Conservation (phyloP, 805 yeast species). For the Grigorovia yakushimaensis region DNA sequence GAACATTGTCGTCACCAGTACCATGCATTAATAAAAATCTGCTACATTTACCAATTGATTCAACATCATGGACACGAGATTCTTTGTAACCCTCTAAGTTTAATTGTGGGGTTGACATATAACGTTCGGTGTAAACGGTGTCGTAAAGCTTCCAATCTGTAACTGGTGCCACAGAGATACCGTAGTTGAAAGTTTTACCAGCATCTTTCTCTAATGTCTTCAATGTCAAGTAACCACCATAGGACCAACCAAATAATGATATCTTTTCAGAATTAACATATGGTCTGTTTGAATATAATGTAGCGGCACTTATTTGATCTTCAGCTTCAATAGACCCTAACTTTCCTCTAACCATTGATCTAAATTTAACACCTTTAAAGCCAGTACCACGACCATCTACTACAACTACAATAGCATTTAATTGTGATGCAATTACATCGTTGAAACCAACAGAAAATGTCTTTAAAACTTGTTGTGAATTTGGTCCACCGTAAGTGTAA, state of each 20-base stretch:
- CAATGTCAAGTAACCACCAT: conserved; percentile 89
- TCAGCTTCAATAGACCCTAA: conserved; percentile 74
- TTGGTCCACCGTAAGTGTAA: conserved; percentile 93
- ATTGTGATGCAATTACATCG: conserved; percentile 63
- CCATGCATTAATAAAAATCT: conserved; percentile 91
- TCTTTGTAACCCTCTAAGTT: conserved; percentile 54
- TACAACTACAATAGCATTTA: conserved; percentile 79
- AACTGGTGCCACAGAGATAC: conserved; percentile 96
- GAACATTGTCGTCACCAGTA: conserved; percentile 95
- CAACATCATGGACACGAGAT: conserved; percentile 48
- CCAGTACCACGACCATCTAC: conserved; percentile 98
- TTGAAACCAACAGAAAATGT: conserved; percentile 56
- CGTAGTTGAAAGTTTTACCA: conserved; percentile 69
- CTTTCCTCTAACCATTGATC: conserved; percentile 70
- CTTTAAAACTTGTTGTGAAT: conserved; percentile 71
- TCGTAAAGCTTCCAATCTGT: conserved; percentile 91
- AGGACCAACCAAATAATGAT: conserved; percentile 98
- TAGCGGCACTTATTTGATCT: conserved; percentile 85
- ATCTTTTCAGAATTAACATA: conserved; percentile 62
- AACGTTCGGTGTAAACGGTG: conserved; percentile 89
- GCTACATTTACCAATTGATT: conserved; percentile 43
- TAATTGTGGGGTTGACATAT: conserved; percentile 74
- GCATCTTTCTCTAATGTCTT: conserved; percentile 79
- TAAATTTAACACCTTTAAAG: conserved; percentile 66
- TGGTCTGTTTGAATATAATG: conserved; percentile 47